Conservation (phyloP, 176 grass and related monocot species). For the Oryza officinalis region DNA sequence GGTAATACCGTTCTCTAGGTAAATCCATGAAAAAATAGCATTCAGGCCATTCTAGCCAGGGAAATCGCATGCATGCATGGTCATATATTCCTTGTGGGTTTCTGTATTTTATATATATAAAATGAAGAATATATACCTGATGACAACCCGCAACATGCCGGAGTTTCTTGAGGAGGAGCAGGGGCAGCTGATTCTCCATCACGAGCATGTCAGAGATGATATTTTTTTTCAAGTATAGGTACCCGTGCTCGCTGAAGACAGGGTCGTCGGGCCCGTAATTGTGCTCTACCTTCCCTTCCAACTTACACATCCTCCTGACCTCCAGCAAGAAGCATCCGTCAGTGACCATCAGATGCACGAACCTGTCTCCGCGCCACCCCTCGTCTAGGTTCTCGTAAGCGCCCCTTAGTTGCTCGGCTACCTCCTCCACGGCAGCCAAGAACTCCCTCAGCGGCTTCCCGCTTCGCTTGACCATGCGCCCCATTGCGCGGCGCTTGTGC, state of each 20-base stretch:
- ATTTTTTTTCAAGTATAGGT: constrained; percentile 29
- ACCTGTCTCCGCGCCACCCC: constrained; percentile 33
- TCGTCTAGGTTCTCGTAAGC: constrained; percentile 31
- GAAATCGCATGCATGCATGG: too few species aligned
- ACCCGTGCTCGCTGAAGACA: constrained; percentile 49
- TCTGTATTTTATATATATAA: too few species aligned
- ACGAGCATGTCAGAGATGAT: constrained; percentile 42
- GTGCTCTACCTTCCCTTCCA: background rate
- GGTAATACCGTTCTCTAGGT: too few species aligned
- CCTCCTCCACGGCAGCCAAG: constrained; percentile 18
- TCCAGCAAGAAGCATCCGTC: constrained; percentile 72
- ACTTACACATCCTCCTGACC: background rate
- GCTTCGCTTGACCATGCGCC: constrained; percentile 40
- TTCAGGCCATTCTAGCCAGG: too few species aligned
- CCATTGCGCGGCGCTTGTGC: constrained; percentile 51
- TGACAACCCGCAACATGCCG: too few species aligned
- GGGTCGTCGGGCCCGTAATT: constrained; percentile 52
- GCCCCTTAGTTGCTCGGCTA: constrained; percentile 22
- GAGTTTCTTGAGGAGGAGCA: constrained; percentile 10
- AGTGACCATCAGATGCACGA: constrained; percentile 50
- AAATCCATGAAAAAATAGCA: too few species aligned
- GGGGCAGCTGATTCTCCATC: constrained; percentile 57
- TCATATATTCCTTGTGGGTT: too few species aligned
- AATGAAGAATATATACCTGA: too few species aligned
- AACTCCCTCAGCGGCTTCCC: constrained; percentile 30